Conservation (phyloP, 2,329 filamentous ascomycete species). For the Colletotrichum eleusines region DNA sequence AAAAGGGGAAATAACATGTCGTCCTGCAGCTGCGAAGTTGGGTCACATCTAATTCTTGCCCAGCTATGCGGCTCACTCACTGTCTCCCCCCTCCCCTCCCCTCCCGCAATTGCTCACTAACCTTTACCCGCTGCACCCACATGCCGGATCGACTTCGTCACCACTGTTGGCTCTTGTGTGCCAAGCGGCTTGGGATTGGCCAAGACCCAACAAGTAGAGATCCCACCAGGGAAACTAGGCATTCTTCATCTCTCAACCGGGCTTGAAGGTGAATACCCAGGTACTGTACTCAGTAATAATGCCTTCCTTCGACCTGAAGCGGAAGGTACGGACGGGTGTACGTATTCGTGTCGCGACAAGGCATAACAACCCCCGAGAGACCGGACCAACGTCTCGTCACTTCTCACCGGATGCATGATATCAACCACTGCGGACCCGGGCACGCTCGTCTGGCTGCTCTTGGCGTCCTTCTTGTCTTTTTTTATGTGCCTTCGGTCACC, state of each 20-base stretch:
- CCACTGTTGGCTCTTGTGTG: conserved; percentile 6
- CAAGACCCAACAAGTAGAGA: neutral
- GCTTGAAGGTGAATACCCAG: no score
- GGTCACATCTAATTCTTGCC: neutral
- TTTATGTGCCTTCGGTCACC: no score
- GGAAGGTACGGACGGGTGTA: neutral
- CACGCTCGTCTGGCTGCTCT: neutral
- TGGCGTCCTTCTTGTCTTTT: neutral
- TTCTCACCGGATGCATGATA: neutral
- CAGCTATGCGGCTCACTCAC: neutral
- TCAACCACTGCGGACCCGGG: neutral
- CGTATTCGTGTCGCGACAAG: neutral
- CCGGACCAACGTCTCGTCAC: conserved; percentile 3
- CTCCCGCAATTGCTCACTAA: neutral
- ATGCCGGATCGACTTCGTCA: conserved; percentile 9
- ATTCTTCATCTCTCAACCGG: neutral
- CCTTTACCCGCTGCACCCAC: neutral
- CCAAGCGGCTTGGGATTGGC: conserved; percentile 3
- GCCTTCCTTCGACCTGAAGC: neutral
- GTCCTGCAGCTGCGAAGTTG: neutral
- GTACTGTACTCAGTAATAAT: no score
- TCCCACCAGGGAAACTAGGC: neutral
- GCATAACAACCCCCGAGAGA: neutral
- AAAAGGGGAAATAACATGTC: neutral
- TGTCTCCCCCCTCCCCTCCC: neutral